Base-by-base conservation (phyloP, 768 basidiomycete species). In the Mrakia gelida region DNA sequence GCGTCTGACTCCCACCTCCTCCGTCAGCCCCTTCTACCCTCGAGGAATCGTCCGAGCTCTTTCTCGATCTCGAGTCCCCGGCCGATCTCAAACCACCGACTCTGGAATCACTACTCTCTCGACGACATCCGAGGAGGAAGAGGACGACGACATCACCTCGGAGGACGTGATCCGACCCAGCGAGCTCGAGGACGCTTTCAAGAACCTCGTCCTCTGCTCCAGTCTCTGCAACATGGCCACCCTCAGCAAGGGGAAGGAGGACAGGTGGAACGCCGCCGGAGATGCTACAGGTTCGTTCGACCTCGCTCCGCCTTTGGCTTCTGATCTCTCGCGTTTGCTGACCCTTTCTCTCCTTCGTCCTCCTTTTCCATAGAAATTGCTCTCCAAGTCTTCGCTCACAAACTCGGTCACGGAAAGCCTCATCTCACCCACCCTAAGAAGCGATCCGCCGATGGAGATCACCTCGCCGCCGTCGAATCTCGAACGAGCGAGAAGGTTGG, bases 191-290 rank as follows among this genome's bases (percentile, higher is more conserved):
- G 49, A 65, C 3, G 77, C 80, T 16, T 79, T 86, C 28, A 79
- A 82, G 56, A 79, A 82, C 34, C 75, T 86, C 77, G 83, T 83
- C 45, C 84, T 84, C 63, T 83, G 84, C 75, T 85, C 85, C 15
- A 81, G 82, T 16, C 82, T 87, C n/a, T 86, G 86, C 81, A 87
- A 85, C 81, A 83, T 84, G 77, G 85, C 86, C 16, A 84, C 85
- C 10, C 81, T 86, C 6, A 81, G 82, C 72, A 79, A 75, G 81
- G 81, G 77, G 73, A 80, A 80, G 59, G 85, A 84, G 9, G 83
- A 84, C 83, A 77, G 85, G 84, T 86, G 82, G 88, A 86, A 77
- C 81, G 87, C 87, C 15, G 87, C 86, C 62, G 88, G 88, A 30
- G 88, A 89, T 79, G 88, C 88, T 16, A 49, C 45, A 10, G 45